Conservation (phyloP, 2,329 filamentous ascomycete species). For the Alternaria angustiovoidea region DNA sequence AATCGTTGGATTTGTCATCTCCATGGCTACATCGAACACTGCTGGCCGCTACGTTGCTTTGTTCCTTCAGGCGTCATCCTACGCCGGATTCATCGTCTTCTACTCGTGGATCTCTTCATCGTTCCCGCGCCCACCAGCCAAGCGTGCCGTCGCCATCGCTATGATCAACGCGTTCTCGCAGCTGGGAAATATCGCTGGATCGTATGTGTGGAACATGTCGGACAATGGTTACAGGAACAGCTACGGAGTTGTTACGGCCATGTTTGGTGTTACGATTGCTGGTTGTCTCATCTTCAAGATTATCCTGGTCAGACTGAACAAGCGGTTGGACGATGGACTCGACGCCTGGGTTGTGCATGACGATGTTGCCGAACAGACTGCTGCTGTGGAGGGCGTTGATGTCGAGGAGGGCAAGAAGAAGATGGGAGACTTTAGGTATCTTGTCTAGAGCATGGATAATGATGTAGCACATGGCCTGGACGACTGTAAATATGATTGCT, state of each 20-base stretch:
- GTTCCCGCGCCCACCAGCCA: constrained; percentile 65
- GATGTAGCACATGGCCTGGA: not conserved
- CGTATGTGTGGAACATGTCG: constrained; percentile 68
- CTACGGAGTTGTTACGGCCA: constrained; percentile 70
- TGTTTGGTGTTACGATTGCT: constrained; percentile 67
- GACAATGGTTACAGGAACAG: constrained; percentile 69
- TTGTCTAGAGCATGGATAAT: constrained; percentile 27
- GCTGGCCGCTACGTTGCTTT: constrained; percentile 46
- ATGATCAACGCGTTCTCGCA: constrained; percentile 63
- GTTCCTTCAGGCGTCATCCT: constrained; percentile 52
- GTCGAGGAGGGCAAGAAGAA: constrained; percentile 40
- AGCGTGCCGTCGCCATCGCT: constrained; percentile 68
- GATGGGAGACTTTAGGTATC: constrained; percentile 45
- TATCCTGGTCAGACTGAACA: constrained; percentile 40
- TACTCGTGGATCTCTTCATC: constrained; percentile 49
- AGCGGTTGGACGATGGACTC: constrained; percentile 43
- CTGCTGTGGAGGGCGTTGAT: constrained; percentile 36
- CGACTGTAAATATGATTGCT: not conserved
- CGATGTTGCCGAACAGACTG: constrained; percentile 43
- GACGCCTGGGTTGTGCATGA: constrained; percentile 38
- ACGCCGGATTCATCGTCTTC: constrained; percentile 49
- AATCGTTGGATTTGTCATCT: constrained; percentile 55
- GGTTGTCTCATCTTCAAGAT: constrained; percentile 55
- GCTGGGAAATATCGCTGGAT: constrained; percentile 59
- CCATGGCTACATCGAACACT: constrained; percentile 41